Base-by-base conservation (phyloP, 371 early-diverging fungal species). In the Parasitella parasitica region DNA sequence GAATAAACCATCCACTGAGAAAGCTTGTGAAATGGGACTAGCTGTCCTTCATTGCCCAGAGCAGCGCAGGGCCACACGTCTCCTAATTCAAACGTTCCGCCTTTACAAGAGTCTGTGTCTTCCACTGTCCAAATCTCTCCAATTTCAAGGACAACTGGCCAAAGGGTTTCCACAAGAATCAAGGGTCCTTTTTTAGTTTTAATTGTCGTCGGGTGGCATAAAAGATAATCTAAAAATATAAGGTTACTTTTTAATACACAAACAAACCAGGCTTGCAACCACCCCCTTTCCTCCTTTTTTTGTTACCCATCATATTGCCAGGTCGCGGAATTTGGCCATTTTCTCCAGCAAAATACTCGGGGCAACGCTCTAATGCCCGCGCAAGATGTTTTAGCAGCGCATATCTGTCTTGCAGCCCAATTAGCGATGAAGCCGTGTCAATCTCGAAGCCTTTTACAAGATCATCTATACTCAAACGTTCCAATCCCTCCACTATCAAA, bases 1-100 rank as follows among this genome's bases (percentile, higher is more conserved):
- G 94, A 94, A 74, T 95, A 96, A 22, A 93, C 89, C 38, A 97
- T 85, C 97, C 97, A 97, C 73, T 95, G 95, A 4, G 94, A 91
- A 50, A 96, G 80, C 58, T 94, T 95, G 74, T 97, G 96, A 77
- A 96, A 95, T 11, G 92, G 73, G 7, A 95, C 89, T 35, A 85
- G 73, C 28, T 78, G 73, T 5, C 72, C 55, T 9, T 26, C 26
- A 3, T 53, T 56, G 15, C 63, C 55, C 6, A 77, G 64, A 5
- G 80, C 73, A 38, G 57, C 50, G 54, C 87, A 93, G 16, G 88
- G 88, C 94, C 94, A 96, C 16, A 94, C 94, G 67, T 96, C 97
- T 32, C 97, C 97, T 63, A 94, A 69, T 9, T 66, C 66, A 38
- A 41, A 53, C 50, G 71, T 74, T 49, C 77, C 77, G 37, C 91